Evolutionary conservation across 2,329 filamentous ascomycete genomes (phyloP), one percentile per base, ranked within the genome.

Genomic region (Cladosporium colombiae): DNA sequence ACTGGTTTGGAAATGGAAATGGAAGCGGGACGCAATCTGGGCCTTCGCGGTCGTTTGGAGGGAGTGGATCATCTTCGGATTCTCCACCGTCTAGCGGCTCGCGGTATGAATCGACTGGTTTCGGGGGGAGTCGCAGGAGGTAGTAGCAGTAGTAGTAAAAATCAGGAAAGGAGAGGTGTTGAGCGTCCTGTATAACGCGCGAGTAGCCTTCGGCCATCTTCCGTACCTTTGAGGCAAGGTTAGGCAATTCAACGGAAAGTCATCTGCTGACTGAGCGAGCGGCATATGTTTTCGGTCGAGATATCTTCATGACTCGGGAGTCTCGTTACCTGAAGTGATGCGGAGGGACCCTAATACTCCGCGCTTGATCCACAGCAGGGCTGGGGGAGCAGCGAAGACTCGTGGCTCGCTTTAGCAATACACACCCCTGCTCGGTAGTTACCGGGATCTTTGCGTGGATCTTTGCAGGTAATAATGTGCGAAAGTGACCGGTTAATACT

Each of bases 1-100:
- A 67, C 58, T 73, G 71, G 66, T 73, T 73, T 44, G 71, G 72
- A n/a, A 40, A 27, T 44, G 71, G 72, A n/a, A 40, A 27, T 44
- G 49, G 57, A 23, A 23, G 58, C 27, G 29, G 21, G 23, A 13
- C 35, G 29, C 23, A 50, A 23, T 21, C 61, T 44, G 50, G 61
- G 23, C 50, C 61, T 52, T 50, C 40, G 7, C 27, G 44, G 61
- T 63, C 61, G 33, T 63, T 63, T 40, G 50, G 60, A 49, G 46
- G 60, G 13, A 37, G 60, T 35, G 49, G 50, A 27, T 35, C 23
- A 13, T 40, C 46, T 21, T 44, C 60, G 60, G 49, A 16, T 21
- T 62, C 60, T 52, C 59, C 46, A 40, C 50, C 61, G 27, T 35
- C 46, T 25, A 31, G 61, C 61, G 60, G 60, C 46, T 52, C 61